Percentiles rank a stretch among this genome's conserved stretches.
Conservation (phyloP, 306 rosid genomes). For the Hippophae gyantsensis region DNA sequence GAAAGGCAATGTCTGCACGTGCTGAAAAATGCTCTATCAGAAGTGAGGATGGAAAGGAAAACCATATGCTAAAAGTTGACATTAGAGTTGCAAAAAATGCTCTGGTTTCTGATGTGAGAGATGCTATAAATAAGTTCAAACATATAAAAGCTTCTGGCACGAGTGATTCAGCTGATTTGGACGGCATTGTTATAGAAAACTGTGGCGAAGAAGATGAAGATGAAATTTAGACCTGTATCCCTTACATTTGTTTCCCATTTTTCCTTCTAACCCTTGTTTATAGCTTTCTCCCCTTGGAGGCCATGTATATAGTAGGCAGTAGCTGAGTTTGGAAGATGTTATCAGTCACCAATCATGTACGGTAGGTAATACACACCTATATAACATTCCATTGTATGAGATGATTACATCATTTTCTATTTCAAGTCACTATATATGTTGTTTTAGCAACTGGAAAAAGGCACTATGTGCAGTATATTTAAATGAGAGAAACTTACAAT, state of each 20-base stretch:
- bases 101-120: slow-evolving; percentile 63
- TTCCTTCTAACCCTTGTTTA: background rate
- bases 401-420: too few relatives aligned
- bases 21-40: slow-evolving; percentile 7
- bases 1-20: slow-evolving; percentile 34
- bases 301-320: too few relatives aligned
- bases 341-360: too few relatives aligned
- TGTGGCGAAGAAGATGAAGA: slow-evolving; percentile 22
- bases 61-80: slow-evolving; percentile 20
- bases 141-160: slow-evolving; percentile 23
- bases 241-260: background rate
- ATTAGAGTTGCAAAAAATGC: slow-evolving; percentile 58
- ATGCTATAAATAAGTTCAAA: slow-evolving; percentile 51
- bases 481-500: too few relatives aligned
- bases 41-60: slow-evolving; percentile 21
- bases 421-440: too few relatives aligned
- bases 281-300: too few relatives aligned
- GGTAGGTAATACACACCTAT: too few relatives aligned
- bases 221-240: slow-evolving; percentile 18
- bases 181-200: slow-evolving; percentile 25
- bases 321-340: too few relatives aligned
- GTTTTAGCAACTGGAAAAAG: too few relatives aligned
- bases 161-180: slow-evolving; percentile 20
- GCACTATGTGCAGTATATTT: too few relatives aligned
- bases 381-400: too few relatives aligned